phyloP scores from a whole-genome alignment of 257 asterid species.

The Jacaranda copaia region DNA sequence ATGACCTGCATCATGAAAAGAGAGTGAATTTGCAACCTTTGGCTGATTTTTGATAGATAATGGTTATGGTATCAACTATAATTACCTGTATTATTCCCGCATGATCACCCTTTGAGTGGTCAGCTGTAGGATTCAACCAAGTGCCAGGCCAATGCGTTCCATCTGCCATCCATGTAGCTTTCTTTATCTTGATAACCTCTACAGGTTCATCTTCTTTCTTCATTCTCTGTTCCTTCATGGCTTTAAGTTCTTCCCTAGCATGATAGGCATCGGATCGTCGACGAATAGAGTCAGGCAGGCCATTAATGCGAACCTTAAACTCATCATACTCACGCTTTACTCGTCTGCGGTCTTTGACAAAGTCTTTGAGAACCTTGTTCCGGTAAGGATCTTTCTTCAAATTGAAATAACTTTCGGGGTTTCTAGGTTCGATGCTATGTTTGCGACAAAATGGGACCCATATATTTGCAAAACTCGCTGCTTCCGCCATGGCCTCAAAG shows the following conservation, averaged over 20 bases:
- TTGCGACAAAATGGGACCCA: slow-evolving; percentile 80
- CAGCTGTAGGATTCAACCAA: slow-evolving; percentile 55
- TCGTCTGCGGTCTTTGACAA: slow-evolving; percentile 68
- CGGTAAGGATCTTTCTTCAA: slow-evolving; percentile 66
- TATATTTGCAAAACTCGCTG: slow-evolving; percentile 64
- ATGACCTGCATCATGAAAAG: slow-evolving; percentile 55
- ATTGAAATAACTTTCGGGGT: slow-evolving; percentile 62
- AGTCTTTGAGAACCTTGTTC: slow-evolving; percentile 59
- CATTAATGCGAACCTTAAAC: slow-evolving; percentile 67
- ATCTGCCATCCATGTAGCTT: slow-evolving; percentile 82
- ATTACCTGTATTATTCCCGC: slow-evolving; percentile 66
- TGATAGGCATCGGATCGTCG: slow-evolving; percentile 69
- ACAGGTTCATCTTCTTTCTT: slow-evolving; percentile 51
- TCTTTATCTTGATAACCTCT: slow-evolving; percentile 57
- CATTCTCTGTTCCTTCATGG: slow-evolving; percentile 59
- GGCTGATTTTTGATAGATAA: not conserved
- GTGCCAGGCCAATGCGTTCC: slow-evolving; percentile 84
- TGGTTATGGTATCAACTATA: not conserved
- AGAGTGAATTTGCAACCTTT: not conserved
- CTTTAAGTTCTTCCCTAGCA: slow-evolving; percentile 68
- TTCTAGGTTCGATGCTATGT: slow-evolving; percentile 66
- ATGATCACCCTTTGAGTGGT: slow-evolving; percentile 65
- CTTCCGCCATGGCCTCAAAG: slow-evolving; percentile 78
- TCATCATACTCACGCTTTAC: slow-evolving; percentile 73
- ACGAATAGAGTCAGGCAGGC: slow-evolving; percentile 65